phyloP scores from a whole-genome alignment of 352 stramenopile genomes.

The Phytophthora idaei region DNA sequence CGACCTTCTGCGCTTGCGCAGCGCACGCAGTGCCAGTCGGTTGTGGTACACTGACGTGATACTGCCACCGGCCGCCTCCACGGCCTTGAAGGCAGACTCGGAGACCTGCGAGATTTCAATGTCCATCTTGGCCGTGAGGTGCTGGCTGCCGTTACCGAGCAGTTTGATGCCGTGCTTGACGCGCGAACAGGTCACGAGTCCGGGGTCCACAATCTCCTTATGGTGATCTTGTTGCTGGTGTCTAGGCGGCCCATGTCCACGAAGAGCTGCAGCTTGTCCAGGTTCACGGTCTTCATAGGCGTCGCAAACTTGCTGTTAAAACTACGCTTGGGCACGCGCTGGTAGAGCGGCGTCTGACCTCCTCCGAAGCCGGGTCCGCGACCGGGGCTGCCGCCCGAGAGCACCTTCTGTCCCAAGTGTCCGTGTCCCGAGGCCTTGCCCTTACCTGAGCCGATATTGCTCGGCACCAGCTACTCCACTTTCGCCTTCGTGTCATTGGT shows the following conservation, averaged over 20 bases:
- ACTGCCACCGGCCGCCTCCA: constrained; percentile 94
- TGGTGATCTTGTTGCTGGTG: constrained; percentile 84
- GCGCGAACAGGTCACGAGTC: constrained; percentile 88
- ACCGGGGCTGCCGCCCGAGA: constrained; percentile 82
- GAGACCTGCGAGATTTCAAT: constrained; percentile 97
- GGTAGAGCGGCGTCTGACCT: constrained; percentile 95
- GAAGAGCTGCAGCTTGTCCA: constrained; percentile 95
- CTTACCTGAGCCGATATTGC: constrained; percentile 10
- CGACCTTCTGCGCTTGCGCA: constrained; percentile 97
- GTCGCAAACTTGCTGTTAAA: no score
- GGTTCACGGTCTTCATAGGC: constrained; percentile 91
- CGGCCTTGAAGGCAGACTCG: constrained; percentile 91
- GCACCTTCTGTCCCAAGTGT: constrained; percentile 97
- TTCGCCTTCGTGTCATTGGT: no score
- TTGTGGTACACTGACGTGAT: constrained; percentile 60
- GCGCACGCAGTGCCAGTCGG: constrained; percentile 91
- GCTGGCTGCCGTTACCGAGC: constrained; percentile 47
- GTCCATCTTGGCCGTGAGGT: constrained; percentile 85
- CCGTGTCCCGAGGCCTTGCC: constrained; percentile 96
- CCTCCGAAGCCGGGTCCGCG: constrained; percentile 95
- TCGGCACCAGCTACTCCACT: no score
- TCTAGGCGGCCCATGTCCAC: constrained; percentile 91
- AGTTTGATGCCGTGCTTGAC: constrained; percentile 98
- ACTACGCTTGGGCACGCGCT: no score
- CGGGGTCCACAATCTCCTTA: constrained; percentile 93